A percentile compares a stretch with the other conserved stretches of the same genome.
phyloP scores from a whole-genome alignment of 352 stramenopile genomes.

The Pythium diclinum region DNA sequence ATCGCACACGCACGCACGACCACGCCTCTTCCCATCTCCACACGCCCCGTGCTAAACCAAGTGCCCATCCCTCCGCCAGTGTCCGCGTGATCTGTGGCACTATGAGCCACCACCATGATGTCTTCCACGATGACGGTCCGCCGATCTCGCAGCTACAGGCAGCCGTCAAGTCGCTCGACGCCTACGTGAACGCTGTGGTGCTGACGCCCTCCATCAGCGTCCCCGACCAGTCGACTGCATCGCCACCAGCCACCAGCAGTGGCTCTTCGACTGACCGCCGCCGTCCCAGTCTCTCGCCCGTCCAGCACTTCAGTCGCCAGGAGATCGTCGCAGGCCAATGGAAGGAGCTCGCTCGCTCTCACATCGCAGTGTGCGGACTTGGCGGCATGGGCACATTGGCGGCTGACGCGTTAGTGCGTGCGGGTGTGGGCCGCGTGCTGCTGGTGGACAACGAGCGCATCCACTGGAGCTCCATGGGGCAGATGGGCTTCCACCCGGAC shows the following conservation, averaged over 20 bases:
- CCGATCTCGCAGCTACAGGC: slow-evolving; percentile 41
- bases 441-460: slow-evolving; percentile 36
- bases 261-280: not conserved
- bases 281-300: slow-evolving; percentile 13
- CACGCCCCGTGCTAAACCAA: not conserved
- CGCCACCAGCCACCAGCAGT: not conserved
- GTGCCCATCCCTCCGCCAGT: not conserved
- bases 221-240: not conserved
- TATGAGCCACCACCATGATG: slow-evolving; percentile 34
- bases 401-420: slow-evolving; percentile 35
- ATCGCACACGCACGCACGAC: not conserved
- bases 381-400: slow-evolving; percentile 27
- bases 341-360: slow-evolving; percentile 25
- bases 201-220: not conserved
- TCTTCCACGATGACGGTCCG: slow-evolving; percentile 42
- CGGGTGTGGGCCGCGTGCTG: slow-evolving; percentile 33
- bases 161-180: slow-evolving; percentile 34
- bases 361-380: slow-evolving; percentile 37
- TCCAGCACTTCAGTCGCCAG: slow-evolving; percentile 34
- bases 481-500: slow-evolving; percentile 28
- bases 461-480: slow-evolving; percentile 28
- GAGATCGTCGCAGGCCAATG: slow-evolving; percentile 25
- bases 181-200: slow-evolving; percentile 33
- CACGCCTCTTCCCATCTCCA: slow-evolving; percentile 1
- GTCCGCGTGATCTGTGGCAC: not conserved